Percentiles rank a stretch among this genome's conserved stretches.
Conservation (phyloP, 371 early-diverging fungal species). For the Mucor piriformis region DNA sequence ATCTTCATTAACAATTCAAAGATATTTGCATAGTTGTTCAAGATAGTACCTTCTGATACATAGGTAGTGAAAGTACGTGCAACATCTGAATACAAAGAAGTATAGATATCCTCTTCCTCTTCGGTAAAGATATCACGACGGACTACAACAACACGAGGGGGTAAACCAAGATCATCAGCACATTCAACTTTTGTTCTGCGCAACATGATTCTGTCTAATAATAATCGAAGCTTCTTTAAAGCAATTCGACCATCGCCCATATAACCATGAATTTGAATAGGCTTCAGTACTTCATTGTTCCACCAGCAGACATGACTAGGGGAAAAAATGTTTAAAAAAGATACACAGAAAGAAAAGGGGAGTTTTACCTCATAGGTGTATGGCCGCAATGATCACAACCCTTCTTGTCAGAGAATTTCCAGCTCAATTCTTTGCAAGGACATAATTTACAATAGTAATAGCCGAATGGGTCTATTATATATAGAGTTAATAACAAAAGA, state of each 20-base stretch:
- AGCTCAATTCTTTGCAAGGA: slow-evolving; percentile 77
- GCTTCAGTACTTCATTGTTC: slow-evolving; percentile 93
- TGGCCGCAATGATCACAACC: slow-evolving; percentile 83
- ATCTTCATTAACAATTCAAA: slow-evolving; percentile 79
- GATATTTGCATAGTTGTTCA: slow-evolving; percentile 95
- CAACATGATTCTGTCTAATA: slow-evolving; percentile 92
- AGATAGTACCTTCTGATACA: slow-evolving; percentile 82
- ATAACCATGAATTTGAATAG: slow-evolving; percentile 84
- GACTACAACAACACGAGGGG: slow-evolving; percentile 83
- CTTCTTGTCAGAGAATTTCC: slow-evolving; percentile 72
- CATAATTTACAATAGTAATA: slow-evolving; percentile 92
- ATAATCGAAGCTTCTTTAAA: slow-evolving; percentile 73
- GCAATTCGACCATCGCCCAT: slow-evolving; percentile 69
- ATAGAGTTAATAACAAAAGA: background rate
- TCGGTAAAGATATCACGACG: slow-evolving; percentile 87
- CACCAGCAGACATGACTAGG: slow-evolving; percentile 91
- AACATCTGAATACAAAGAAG: slow-evolving; percentile 80
- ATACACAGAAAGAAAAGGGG: no score
- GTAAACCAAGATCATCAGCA: slow-evolving; percentile 91
- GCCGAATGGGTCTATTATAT: slow-evolving; percentile 63
- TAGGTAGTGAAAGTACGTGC: slow-evolving; percentile 85
- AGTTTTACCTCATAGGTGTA: slow-evolving; percentile 68
- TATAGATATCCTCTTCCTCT: slow-evolving; percentile 94
- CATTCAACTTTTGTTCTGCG: slow-evolving; percentile 92
- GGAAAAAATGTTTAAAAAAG: background rate